These are phyloP conservation scores for Candida koratica DNA, from an alignment of 805 yeast genomes.

Conservation along the genomic window DNA sequence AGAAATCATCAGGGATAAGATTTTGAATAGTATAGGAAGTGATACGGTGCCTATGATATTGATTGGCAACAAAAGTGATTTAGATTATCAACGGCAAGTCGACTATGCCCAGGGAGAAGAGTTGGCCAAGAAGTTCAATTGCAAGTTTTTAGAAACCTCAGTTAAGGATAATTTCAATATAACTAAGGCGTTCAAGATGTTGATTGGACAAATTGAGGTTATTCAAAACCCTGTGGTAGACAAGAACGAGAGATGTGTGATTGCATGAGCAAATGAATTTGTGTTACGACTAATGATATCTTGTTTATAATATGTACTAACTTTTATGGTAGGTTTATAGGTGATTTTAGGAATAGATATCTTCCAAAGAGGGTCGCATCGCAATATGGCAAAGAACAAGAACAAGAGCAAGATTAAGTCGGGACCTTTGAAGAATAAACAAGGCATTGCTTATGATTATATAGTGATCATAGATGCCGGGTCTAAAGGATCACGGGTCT, in stretches of 20 bases:
- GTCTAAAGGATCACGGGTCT: slow-evolving; percentile 61
- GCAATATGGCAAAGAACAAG: no score
- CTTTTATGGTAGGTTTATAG: no score
- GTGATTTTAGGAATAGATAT: no score
- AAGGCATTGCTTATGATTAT: slow-evolving; percentile 54
- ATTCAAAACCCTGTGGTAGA: slow-evolving; percentile 50
- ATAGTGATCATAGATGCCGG: slow-evolving; percentile 63
- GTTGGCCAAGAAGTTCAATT: slow-evolving; percentile 41
- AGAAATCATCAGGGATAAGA: slow-evolving; percentile 75
- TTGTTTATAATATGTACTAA: no score
- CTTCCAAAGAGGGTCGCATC: no score
- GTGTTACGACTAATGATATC: slow-evolving; percentile 1
- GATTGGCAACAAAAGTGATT: slow-evolving; percentile 72
- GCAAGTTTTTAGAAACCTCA: slow-evolving; percentile 46
- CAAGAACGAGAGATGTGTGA: slow-evolving; percentile 48
- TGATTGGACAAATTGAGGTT: slow-evolving; percentile 54
- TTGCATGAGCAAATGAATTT: slow-evolving; percentile 18
- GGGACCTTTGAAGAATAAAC: slow-evolving; percentile 36
- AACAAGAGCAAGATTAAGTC: no score
- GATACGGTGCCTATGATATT: slow-evolving; percentile 47
- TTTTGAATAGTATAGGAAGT: slow-evolving; percentile 59
- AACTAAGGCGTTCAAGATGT: slow-evolving; percentile 55
- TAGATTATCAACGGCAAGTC: slow-evolving; percentile 59
- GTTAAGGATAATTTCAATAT: slow-evolving; percentile 45
- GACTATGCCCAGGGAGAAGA: slow-evolving; percentile 49